A percentile compares a stretch with the other conserved stretches of the same genome.
Conservation (phyloP, 2,329 filamentous ascomycete genomes). For the Curvularia hawaiiensis region DNA sequence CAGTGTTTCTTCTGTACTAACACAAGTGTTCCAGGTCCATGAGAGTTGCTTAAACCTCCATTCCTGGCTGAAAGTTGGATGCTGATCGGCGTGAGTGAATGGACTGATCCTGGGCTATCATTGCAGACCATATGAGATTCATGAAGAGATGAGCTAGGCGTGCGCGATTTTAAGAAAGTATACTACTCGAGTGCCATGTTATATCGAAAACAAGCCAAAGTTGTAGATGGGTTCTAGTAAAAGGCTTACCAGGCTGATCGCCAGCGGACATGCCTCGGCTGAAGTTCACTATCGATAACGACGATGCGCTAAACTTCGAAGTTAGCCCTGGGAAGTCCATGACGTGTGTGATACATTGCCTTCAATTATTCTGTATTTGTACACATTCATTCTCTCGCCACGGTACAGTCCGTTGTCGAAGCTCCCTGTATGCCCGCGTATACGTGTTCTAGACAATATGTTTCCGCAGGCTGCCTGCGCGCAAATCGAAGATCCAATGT, state of each 20-base stretch:
- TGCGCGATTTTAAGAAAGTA: not conserved
- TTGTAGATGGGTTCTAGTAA: not conserved
- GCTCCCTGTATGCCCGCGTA: slow-evolving; percentile 39
- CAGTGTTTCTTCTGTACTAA: not conserved
- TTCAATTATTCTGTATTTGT: not conserved
- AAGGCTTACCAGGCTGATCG: not conserved
- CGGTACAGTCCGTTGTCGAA: slow-evolving; percentile 4
- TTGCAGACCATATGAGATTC: not conserved
- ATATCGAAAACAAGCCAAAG: not conserved
- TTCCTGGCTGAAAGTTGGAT: not conserved
- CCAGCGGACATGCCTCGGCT: not conserved
- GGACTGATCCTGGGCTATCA: not conserved
- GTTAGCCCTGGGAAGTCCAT: slow-evolving; percentile 13
- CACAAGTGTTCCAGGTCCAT: too few species aligned
- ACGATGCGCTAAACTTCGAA: slow-evolving; percentile 8
- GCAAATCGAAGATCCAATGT: slow-evolving; percentile 26
- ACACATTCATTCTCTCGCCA: not conserved
- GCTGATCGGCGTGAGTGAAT: not conserved
- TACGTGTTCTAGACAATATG: slow-evolving; percentile 28
- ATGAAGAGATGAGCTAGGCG: not conserved
- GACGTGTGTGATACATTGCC: slow-evolving; percentile 15
- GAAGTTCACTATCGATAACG: slow-evolving; percentile 13
- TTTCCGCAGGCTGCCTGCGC: slow-evolving; percentile 50
- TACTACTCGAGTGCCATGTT: not conserved
- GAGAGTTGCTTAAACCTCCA: not conserved